Evolutionary conservation across 768 basidiomycete genomes (phyloP), one percentile per base, ranked within the genome.

Genomic region (Sporobolomyces roseus): DNA sequence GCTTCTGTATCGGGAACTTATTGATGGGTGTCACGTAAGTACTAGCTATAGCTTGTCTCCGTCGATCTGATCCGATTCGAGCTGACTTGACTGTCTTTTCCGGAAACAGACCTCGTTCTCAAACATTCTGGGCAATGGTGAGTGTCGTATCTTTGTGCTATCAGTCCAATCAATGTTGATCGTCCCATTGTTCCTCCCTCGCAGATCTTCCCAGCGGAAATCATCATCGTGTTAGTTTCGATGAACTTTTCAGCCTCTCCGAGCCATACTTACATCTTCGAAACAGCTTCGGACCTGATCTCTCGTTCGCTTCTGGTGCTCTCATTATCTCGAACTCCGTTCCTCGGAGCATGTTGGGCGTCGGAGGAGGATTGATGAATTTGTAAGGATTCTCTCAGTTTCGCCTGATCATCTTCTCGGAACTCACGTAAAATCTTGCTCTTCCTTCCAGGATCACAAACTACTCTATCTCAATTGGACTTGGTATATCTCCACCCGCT

Each of bases 391-490:
- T 13, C 60, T 12, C 21, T 33, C 21, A 33, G 6, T 50, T 21
- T 21, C 3, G 35, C 5, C 19, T 27, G 35, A 9, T 35, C 35
- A 23, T n/a, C n/a, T n/a, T n/a, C n/a, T n/a, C n/a, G n/a, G 53
- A 35, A 36, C 29, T 9, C 17, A 41, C 10, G 17, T 17, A 9
- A 41, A 41, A 9, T 41, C 38, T 9, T 17, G 9, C 9, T 36
- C 7, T 21, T 23, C 25, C 30, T 12, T 12, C 1, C 35, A 51
- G 61, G 2, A 52, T 52, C 35, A 62, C 61, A n/a, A 71, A 71
- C 41, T 74, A 74, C 49, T 54, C 49, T 17, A 66, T 74, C 41
- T 61, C 65, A 43, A 66, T 74, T 29, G 73, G 65, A 0, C 63
- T 74, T 30, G 73, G 72, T 61, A 7, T 16, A 25, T 19, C 43